These are phyloP conservation scores for Xerocomus brunneocitrinus DNA, from an alignment of 768 basidiomycete species.

Conservation along the genomic window DNA sequence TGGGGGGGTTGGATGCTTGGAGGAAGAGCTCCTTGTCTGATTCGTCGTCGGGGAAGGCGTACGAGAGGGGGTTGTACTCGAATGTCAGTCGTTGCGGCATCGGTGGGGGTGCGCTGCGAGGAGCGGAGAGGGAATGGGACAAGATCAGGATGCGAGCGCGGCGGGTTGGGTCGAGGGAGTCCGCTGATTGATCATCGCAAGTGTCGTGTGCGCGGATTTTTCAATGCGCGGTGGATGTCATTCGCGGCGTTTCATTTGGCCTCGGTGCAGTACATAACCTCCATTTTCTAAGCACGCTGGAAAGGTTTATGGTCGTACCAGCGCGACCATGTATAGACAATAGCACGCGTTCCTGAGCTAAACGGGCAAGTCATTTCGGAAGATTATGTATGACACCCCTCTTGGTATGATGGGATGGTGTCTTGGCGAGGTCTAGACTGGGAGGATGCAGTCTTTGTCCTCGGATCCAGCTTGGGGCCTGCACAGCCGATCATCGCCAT, in stretches of 20 bases:
- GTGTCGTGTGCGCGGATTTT: constrained; percentile 1
- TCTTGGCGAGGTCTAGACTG: too few relatives aligned
- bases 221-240: background rate
- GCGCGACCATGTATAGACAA: background rate
- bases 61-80: constrained; percentile 21
- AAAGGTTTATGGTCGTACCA: background rate
- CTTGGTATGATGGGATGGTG: too few relatives aligned
- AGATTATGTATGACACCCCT: background rate
- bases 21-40: constrained; percentile 23
- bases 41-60: constrained; percentile 21
- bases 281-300: too few relatives aligned
- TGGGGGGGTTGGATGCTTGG: constrained; percentile 13
- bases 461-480: background rate
- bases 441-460: too few relatives aligned
- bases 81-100: constrained; percentile 16
- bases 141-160: background rate
- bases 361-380: background rate
- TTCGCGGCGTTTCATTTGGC: constrained; percentile 1
- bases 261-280: too few relatives aligned
- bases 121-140: background rate
- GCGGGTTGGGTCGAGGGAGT: background rate
- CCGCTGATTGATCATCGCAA: background rate
- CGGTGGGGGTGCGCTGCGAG: background rate
- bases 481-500: background rate
- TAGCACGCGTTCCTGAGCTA: background rate